Percentiles rank a stretch among this genome's conserved stretches.
Conservation (phyloP, 345 rosid genomes). For the Garcia nutans region DNA sequence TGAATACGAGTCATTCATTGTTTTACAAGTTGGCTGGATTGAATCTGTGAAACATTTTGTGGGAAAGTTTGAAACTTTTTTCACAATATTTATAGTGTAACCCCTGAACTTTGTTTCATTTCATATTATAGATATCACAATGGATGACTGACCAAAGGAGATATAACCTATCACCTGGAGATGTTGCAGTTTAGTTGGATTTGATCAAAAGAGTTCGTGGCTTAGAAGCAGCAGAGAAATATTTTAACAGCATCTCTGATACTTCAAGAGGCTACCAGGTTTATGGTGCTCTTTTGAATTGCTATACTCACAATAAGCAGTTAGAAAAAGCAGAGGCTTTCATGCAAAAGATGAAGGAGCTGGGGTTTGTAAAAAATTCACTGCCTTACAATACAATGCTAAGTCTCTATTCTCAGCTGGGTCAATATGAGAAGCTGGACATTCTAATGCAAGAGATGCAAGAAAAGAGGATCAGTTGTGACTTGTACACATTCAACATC, state of each 20-base stretch:
- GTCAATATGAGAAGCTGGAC: slow-evolving; percentile 43
- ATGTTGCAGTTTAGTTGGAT: slow-evolving; percentile 50
- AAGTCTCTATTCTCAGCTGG: slow-evolving; percentile 41
- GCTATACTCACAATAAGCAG: slow-evolving; percentile 39
- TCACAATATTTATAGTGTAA: neutral
- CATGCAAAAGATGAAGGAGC: slow-evolving; percentile 37
- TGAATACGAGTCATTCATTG: neutral
- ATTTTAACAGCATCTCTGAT: slow-evolving; percentile 34
- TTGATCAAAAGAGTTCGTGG: slow-evolving; percentile 52
- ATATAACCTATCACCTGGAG: slow-evolving; percentile 33
- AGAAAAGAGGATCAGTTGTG: slow-evolving; percentile 34
- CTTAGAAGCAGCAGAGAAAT: slow-evolving; percentile 39
- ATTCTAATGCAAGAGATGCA: slow-evolving; percentile 54
- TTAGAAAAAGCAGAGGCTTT: slow-evolving; percentile 48
- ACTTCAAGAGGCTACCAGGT: slow-evolving; percentile 31
- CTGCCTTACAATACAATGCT: slow-evolving; percentile 58
- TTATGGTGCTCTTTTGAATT: slow-evolving; percentile 51
- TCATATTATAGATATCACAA: slow-evolving; percentile 39
- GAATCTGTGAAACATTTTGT: neutral
- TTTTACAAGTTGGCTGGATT: too few relatives aligned
- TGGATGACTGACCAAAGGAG: slow-evolving; percentile 42
- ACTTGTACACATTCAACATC: slow-evolving; percentile 40
- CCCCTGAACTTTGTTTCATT: neutral
- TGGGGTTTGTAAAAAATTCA: slow-evolving; percentile 26
- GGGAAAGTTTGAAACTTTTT: neutral